These are phyloP conservation scores for Ormosia semicastrata DNA, from an alignment of 306 rosid species.

Conservation along the genomic window DNA sequence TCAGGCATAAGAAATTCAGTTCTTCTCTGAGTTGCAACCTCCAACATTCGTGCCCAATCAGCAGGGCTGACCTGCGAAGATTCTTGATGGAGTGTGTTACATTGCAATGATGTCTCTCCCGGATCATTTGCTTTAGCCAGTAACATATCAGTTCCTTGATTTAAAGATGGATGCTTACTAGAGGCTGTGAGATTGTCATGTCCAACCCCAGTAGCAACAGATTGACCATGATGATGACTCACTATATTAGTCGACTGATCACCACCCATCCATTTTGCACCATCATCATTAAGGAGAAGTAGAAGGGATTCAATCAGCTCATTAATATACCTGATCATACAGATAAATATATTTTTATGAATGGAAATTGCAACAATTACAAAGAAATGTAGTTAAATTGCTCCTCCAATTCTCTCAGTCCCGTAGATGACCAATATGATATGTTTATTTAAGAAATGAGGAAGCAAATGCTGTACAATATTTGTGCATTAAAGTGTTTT, in stretches of 20 bases:
- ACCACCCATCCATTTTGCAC: slow-evolving; percentile 30
- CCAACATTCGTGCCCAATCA: slow-evolving; percentile 81
- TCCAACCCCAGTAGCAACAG: slow-evolving; percentile 37
- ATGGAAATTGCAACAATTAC: slow-evolving; percentile 11
- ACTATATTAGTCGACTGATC: slow-evolving; percentile 43
- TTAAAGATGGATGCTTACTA: slow-evolving; percentile 41
- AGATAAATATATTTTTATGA: slow-evolving; percentile 19
- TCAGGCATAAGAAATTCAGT: slow-evolving; percentile 95
- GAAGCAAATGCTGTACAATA: slow-evolving; percentile 9
- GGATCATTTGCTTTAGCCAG: slow-evolving; percentile 43
- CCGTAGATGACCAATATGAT: background rate
- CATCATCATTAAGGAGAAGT: slow-evolving; percentile 55
- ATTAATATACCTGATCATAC: slow-evolving; percentile 73
- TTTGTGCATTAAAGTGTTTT: background rate
- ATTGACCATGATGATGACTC: slow-evolving; percentile 45
- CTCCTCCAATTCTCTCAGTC: background rate
- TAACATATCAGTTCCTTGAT: slow-evolving; percentile 42
- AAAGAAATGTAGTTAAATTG: background rate
- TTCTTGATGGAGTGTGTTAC: slow-evolving; percentile 40
- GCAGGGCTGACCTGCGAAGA: slow-evolving; percentile 53
- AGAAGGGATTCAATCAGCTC: slow-evolving; percentile 79
- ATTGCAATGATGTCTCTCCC: slow-evolving; percentile 31
- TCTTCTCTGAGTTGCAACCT: slow-evolving; percentile 89
- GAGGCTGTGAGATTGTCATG: slow-evolving; percentile 31
- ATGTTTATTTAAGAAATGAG: background rate